A percentile compares a stretch with the other conserved stretches of the same genome.
Evolutionary conservation across 306 rosid genomes (phyloP).

Genomic region (Cyclanthera cordifolia): DNA sequence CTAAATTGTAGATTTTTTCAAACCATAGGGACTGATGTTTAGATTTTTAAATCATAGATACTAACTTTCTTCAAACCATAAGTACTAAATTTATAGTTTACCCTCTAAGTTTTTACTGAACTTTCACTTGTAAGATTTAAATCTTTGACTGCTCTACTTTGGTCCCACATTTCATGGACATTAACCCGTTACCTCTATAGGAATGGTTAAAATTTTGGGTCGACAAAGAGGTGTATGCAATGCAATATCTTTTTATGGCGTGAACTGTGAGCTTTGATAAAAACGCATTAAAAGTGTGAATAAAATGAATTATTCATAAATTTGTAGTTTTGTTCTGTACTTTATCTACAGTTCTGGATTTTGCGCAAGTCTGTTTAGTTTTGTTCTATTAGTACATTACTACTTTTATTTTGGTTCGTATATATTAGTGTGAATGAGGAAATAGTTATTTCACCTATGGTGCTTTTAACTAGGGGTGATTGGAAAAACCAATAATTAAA

Average conservation of each 20-base stretch:
- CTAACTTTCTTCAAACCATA: no score
- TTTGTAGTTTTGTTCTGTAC: not conserved
- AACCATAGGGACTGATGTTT: no score
- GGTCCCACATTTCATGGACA: not conserved
- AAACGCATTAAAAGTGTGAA: not conserved
- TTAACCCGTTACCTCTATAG: not conserved
- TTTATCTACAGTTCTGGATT: not conserved
- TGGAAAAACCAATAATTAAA: no score
- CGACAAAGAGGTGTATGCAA: not conserved
- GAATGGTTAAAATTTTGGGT: not conserved
- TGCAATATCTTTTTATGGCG: not conserved
- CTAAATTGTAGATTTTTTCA: no score
- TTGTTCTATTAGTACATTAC: not conserved
- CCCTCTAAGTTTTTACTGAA: not conserved
- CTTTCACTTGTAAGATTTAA: not conserved
- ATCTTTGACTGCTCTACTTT: not conserved
- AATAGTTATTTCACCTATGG: no score
- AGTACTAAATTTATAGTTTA: no score
- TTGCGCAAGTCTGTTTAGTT: not conserved
- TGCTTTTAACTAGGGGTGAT: no score
- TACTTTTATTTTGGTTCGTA: not conserved
- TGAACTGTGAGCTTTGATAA: not conserved
- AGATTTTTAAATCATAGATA: no score
- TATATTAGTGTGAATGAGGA: not conserved
- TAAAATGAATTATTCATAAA: not conserved